These are phyloP conservation scores for Cladosporium cucumerinum DNA, from an alignment of 2,329 filamentous ascomycete genomes.

Conservation along the genomic window DNA sequence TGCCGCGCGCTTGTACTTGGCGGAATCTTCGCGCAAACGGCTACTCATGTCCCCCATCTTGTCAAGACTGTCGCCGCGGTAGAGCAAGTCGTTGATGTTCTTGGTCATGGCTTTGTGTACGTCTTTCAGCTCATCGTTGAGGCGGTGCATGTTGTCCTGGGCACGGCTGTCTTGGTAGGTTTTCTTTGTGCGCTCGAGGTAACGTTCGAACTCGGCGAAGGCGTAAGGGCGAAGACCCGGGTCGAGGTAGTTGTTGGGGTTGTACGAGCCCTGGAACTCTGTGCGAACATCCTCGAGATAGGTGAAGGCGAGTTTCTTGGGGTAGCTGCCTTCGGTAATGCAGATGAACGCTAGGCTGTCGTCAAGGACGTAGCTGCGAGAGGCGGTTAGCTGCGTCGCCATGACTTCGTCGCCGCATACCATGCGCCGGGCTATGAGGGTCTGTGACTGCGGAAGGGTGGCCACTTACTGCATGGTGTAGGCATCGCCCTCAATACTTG, in stretches of 20 bases:
- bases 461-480: conserved; percentile 77
- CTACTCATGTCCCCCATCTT: conserved; percentile 95
- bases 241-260: conserved; percentile 66
- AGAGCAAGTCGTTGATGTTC: conserved; percentile 97
- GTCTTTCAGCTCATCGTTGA: conserved; percentile 95
- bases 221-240: conserved; percentile 83
- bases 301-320: conserved; percentile 96
- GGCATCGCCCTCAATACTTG: conserved; percentile 80
- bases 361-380: conserved; percentile 73
- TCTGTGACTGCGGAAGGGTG: not conserved
- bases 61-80: conserved; percentile 89
- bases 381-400: conserved; percentile 23
- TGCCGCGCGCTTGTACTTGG: conserved; percentile 88
- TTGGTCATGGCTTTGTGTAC: conserved; percentile 99
- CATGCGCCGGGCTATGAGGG: not conserved
- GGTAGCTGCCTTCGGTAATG: conserved; percentile 91
- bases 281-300: conserved; percentile 89
- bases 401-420: not conserved
- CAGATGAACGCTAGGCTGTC: conserved; percentile 84
- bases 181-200: conserved; percentile 87
- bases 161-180: conserved; percentile 92
- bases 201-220: conserved; percentile 97
- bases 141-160: conserved; percentile 84
- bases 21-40: conserved; percentile 83
- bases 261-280: conserved; percentile 89